Conservation (phyloP, 768 basidiomycete genomes). For the Lentinus tigrinus region DNA sequence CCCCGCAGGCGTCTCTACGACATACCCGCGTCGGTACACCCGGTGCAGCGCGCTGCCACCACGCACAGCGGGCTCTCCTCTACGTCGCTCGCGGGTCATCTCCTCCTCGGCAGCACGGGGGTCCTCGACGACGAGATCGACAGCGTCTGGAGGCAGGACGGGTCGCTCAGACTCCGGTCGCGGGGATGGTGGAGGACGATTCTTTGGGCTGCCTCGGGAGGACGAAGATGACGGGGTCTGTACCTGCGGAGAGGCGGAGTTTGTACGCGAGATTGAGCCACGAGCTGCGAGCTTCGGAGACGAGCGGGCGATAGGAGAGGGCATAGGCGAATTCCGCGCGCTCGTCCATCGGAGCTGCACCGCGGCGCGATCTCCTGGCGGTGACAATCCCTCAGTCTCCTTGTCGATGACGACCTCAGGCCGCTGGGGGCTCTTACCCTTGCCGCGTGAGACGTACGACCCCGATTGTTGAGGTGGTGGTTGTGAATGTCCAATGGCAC, state of each 20-base stretch:
- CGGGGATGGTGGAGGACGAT: constrained; percentile 22
- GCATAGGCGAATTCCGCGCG: constrained; percentile 17
- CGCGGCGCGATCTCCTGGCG: constrained; percentile 27
- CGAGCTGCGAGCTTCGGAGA: constrained; percentile 10
- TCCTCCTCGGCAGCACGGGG: constrained; percentile 51
- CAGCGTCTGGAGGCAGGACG: constrained; percentile 66
- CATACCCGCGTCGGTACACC: constrained; percentile 53
- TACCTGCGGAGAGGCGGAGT: constrained; percentile 12
- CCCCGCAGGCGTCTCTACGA: constrained; percentile 34
- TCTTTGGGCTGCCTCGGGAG: constrained; percentile 16
- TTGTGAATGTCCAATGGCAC: constrained; percentile 39
- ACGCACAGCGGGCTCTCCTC: constrained; percentile 56
- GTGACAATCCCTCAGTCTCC: constrained; percentile 37
- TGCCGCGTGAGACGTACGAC: constrained; percentile 19
- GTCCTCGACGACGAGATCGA: constrained; percentile 86
- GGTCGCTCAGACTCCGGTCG: constrained; percentile 21
- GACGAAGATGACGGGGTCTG: constrained; percentile 18
- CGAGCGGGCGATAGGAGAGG: constrained; percentile 15
- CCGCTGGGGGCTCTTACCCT: constrained; percentile 19
- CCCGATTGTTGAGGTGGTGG: constrained; percentile 1
- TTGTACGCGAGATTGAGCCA: constrained; percentile 3
- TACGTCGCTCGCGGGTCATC: constrained; percentile 50
- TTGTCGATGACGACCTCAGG: constrained; percentile 43
- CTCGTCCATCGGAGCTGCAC: constrained; percentile 50
- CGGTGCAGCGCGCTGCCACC: constrained; percentile 42